Base-by-base conservation (phyloP, 306 rosid genomes). In the Vigna radiata region DNA sequence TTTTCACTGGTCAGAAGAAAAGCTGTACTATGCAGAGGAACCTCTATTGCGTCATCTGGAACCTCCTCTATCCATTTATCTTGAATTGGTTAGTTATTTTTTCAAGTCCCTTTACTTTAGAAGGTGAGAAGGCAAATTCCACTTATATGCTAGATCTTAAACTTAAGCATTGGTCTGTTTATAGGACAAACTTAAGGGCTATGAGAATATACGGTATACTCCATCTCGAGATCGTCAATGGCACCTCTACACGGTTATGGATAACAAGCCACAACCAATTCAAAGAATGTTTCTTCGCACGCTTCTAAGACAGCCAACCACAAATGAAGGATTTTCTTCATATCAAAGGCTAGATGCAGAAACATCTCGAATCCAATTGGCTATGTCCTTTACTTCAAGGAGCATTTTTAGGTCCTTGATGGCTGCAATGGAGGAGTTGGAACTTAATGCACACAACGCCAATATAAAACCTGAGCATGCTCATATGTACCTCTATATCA, bases 371-470 rank as follows among this genome's bases (percentile, higher is more conserved):
- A 72, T 36, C 50, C 89, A 85, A 47, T 82, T 83, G 87, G 79
- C 89, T 29, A 81, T 88, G 86, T 90, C 97, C 54, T 91, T 82
- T 84, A 92, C 97, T 86, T 89, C 97, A 37, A 88, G 90, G 77
- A 93, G 96, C 86, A 89, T 95, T 75, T 92, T 89, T 73, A 86
- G 97, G 85, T 92, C 99, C 86, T 81, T 95, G 83, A 77, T 85
- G 90, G 90, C 92, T 70, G 99, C 97, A 79, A 95, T 95, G 99
- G 99, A 95, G 73, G 99, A 92, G 89, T 86, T 95, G 88, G 99
- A 95, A 83, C 96, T 95, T 50, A 95, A 92, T 84, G 81, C 97
- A 27, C 97, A 95, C 83, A 95, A 92, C 83, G 82, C 96, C 71
- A 79, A 88, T 62, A 73, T 88, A 85, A 92, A 81, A 83, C 79